These are phyloP conservation scores for Russula olivacea DNA, from an alignment of 768 basidiomycete genomes.

Conservation along the genomic window DNA sequence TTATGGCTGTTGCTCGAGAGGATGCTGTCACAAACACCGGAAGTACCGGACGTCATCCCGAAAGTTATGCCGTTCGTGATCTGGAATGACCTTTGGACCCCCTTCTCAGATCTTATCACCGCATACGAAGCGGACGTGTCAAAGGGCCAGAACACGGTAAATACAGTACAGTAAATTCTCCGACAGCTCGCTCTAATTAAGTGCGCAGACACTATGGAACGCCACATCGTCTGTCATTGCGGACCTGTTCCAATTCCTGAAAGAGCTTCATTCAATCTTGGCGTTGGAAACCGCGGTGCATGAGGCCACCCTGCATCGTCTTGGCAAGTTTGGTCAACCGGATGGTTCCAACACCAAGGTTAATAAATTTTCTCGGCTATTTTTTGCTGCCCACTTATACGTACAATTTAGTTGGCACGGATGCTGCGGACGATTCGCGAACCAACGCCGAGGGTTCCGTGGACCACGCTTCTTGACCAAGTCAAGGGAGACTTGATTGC, in stretches of 20 bases:
- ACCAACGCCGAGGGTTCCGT: constrained; percentile 40
- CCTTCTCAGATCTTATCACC: constrained; percentile 51
- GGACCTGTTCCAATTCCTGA: constrained; percentile 59
- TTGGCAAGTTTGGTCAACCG: constrained; percentile 41
- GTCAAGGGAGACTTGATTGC: constrained; percentile 58
- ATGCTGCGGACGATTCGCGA: constrained; percentile 48
- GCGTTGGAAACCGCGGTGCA: constrained; percentile 50
- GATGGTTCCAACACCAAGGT: constrained; percentile 34
- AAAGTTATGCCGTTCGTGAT: constrained; percentile 38
- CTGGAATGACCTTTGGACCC: constrained; percentile 77
- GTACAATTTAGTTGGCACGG: constrained; percentile 46
- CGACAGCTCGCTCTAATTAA: background rate
- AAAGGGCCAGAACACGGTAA: constrained; percentile 33
- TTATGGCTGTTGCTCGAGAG: constrained; percentile 61
- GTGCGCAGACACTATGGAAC: constrained; percentile 45
- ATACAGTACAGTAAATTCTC: constrained; percentile 9
- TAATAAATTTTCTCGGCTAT: background rate
- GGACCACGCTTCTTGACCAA: constrained; percentile 49
- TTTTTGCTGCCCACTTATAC: constrained; percentile 6
- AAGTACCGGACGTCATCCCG: constrained; percentile 10
- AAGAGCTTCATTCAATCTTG: constrained; percentile 47
- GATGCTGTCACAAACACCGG: constrained; percentile 26
- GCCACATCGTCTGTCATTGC: constrained; percentile 56
- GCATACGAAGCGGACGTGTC: constrained; percentile 46
- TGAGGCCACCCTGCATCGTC: constrained; percentile 43